Conservation (phyloP, 768 basidiomycete genomes). For the Obba rivulosa region DNA sequence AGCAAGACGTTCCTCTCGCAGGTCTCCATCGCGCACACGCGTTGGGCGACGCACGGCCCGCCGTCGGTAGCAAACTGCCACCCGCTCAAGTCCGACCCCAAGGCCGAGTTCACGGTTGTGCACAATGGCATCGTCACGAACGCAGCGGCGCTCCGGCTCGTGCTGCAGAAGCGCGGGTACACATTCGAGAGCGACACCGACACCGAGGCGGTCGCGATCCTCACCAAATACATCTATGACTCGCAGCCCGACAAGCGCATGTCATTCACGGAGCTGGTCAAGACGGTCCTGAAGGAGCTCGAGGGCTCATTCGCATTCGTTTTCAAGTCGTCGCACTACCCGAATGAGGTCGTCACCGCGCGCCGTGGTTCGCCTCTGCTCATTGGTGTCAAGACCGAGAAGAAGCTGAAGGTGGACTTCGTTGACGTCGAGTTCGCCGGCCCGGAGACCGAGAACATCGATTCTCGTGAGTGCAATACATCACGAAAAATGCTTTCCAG, state of each 20-base stretch:
- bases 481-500: not conserved
- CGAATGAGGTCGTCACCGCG: constrained; percentile 92
- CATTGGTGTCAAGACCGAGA: constrained; percentile 98
- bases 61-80: constrained; percentile 91
- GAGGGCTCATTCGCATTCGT: constrained; percentile 99
- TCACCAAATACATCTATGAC: constrained; percentile 95
- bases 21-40: constrained; percentile 97
- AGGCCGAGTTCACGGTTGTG: constrained; percentile 84
- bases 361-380: constrained; percentile 95
- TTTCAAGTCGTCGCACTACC: constrained; percentile 95
- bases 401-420: constrained; percentile 99
- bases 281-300: constrained; percentile 93
- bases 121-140: constrained; percentile 99
- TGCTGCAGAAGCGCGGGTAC: constrained; percentile 94
- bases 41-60: constrained; percentile 97
- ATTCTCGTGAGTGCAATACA: constrained; percentile 33
- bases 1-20: constrained; percentile 76
- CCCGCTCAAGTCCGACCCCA: constrained; percentile 80
- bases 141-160: constrained; percentile 78
- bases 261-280: constrained; percentile 88
- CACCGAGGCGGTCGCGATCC: constrained; percentile 95
- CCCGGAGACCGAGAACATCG: constrained; percentile 50
- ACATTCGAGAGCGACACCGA: constrained; percentile 94
- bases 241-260: constrained; percentile 81
- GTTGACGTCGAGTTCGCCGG: constrained; percentile 95